These are phyloP conservation scores for Auricularia sp. DNA, from an alignment of 768 basidiomycete species.

Conservation along the genomic window DNA sequence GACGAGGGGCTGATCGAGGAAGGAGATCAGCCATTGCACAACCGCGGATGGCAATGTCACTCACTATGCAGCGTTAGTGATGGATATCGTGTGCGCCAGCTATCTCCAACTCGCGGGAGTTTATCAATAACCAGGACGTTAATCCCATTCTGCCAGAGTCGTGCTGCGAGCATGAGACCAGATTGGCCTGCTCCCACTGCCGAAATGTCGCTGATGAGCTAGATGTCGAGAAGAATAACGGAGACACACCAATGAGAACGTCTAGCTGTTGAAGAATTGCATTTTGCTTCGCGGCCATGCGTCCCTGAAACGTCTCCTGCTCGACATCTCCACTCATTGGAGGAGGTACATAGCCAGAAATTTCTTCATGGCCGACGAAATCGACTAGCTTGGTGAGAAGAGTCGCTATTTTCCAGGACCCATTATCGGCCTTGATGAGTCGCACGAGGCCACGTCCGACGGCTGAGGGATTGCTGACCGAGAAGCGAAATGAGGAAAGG, in stretches of 20 bases:
- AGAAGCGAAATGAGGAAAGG: constrained; percentile 17
- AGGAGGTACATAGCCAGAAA: constrained; percentile 3
- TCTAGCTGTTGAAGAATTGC: constrained; percentile 24
- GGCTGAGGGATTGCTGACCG: constrained; percentile 24
- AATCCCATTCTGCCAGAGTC: constrained; percentile 32
- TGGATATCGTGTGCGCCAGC: constrained; percentile 34
- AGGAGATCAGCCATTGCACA: constrained; percentile 9
- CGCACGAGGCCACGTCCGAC: constrained; percentile 26
- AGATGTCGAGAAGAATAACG: background rate
- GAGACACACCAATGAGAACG: constrained; percentile 28
- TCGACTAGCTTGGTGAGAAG: constrained; percentile 24
- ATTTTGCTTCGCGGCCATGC: background rate
- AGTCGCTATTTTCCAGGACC: constrained; percentile 26
- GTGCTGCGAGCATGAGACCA: constrained; percentile 33
- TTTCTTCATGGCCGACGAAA: constrained; percentile 24
- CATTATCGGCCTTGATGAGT: constrained; percentile 17
- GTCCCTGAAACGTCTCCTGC: background rate
- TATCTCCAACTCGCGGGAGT: constrained; percentile 27
- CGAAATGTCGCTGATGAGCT: background rate
- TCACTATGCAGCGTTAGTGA: constrained; percentile 30
- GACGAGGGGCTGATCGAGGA: constrained; percentile 1
- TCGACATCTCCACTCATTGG: background rate
- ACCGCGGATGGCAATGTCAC: constrained; percentile 5
- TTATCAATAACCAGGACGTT: constrained; percentile 29
- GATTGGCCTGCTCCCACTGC: constrained; percentile 36